phyloP scores from a whole-genome alignment of 768 basidiomycete genomes.

The Crassisporium funariophilum region DNA sequence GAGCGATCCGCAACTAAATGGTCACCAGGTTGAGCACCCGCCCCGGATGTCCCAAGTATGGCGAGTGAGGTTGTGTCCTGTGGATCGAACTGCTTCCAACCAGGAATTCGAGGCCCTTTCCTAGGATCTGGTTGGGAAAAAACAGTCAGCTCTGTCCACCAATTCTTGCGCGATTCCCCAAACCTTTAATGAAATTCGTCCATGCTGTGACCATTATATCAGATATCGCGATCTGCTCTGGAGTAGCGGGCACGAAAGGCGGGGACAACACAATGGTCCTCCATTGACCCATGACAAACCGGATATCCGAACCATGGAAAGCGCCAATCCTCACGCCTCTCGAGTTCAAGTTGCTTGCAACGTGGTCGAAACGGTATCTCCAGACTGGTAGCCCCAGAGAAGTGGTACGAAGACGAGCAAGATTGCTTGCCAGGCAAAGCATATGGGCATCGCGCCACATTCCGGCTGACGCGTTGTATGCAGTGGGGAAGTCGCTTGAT shows the following conservation, averaged over 20 bases:
- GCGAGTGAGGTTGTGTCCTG: slow-evolving; percentile 27
- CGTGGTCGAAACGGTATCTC: slow-evolving; percentile 35
- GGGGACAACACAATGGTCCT: slow-evolving; percentile 32
- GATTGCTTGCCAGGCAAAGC: slow-evolving; percentile 34
- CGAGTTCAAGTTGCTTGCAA: slow-evolving; percentile 35
- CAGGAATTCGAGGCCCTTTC: slow-evolving; percentile 29
- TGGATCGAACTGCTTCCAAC: slow-evolving; percentile 30
- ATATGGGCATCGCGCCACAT: slow-evolving; percentile 39
- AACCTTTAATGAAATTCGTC: slow-evolving; percentile 39
- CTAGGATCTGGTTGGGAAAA: slow-evolving; percentile 34
- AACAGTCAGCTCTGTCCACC: no score
- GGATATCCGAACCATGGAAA: slow-evolving; percentile 33
- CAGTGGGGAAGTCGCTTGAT: slow-evolving; percentile 28
- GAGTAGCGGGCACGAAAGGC: slow-evolving; percentile 31
- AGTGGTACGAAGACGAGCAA: slow-evolving; percentile 24
- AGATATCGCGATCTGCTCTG: slow-evolving; percentile 31
- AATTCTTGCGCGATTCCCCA: no score
- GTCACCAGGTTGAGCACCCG: slow-evolving; percentile 28
- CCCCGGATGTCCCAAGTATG: slow-evolving; percentile 26
- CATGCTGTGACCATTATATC: slow-evolving; percentile 36
- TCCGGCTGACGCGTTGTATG: slow-evolving; percentile 34
- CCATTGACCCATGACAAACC: slow-evolving; percentile 37
- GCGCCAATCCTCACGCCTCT: slow-evolving; percentile 32
- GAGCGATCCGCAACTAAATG: slow-evolving; percentile 27
- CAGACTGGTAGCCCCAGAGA: slow-evolving; percentile 26